Percentiles rank a stretch among this genome's conserved stretches.
Evolutionary conservation across 1,284 basidiomycete genomes (phyloP).

Genomic region (Microbotryum scabiosae): DNA sequence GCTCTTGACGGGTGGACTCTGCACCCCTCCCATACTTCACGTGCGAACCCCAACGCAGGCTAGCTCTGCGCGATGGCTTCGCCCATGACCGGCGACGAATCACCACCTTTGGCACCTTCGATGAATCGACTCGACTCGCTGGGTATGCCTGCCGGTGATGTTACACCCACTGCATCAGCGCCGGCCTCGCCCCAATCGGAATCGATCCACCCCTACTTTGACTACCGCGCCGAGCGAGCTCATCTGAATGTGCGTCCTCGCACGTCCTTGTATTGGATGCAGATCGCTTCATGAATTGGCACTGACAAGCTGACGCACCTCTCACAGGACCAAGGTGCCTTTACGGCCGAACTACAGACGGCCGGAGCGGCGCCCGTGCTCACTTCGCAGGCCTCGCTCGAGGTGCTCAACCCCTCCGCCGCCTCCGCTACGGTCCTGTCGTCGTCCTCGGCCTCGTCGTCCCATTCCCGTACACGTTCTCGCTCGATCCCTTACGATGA

Average conservation of each 20-base stretch:
- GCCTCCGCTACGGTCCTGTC: not conserved
- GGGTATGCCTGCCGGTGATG: not conserved
- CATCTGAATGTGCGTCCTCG: slow-evolving; percentile 13
- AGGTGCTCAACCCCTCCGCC: slow-evolving; percentile 4
- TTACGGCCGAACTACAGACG: slow-evolving; percentile 21
- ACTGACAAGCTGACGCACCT: not conserved
- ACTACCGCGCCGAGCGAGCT: slow-evolving; percentile 20
- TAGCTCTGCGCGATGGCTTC: not conserved
- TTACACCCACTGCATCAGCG: not conserved
- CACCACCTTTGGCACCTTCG: not conserved
- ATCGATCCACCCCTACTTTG: slow-evolving; percentile 7
- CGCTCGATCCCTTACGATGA: slow-evolving; percentile 13
- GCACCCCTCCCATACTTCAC: too few species aligned
- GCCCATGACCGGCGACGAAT: not conserved
- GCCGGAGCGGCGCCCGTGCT: not conserved
- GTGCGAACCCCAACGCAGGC: too few species aligned
- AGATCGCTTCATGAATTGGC: not conserved
- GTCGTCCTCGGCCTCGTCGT: not conserved
- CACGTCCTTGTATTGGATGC: not conserved
- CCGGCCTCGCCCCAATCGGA: not conserved
- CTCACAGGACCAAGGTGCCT: slow-evolving; percentile 19
- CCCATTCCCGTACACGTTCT: not conserved
- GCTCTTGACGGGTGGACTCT: too few species aligned
- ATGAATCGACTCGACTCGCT: not conserved
- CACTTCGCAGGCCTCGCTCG: slow-evolving; percentile 10